phyloP scores from a whole-genome alignment of 352 stramenopile species.

The Pythium dissotocum region DNA sequence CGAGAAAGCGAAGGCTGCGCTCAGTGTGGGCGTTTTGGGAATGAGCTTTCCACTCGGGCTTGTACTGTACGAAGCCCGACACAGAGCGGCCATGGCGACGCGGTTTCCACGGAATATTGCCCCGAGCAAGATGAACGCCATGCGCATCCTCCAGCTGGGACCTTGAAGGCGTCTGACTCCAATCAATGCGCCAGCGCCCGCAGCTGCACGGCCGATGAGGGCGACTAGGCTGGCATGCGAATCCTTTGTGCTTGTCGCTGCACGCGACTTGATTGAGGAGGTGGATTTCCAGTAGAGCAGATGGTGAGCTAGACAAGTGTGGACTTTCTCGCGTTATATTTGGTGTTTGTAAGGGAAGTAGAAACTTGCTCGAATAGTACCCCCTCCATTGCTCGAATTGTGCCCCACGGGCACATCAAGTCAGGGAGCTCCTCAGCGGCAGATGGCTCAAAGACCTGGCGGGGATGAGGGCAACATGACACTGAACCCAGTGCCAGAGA shows the following conservation, averaged over 20 bases:
- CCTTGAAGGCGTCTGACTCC: background rate
- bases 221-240: no score
- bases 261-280: conserved; percentile 1
- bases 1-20: background rate
- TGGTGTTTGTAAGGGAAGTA: background rate
- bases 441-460: background rate
- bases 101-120: background rate
- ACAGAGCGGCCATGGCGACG: background rate
- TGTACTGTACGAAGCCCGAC: background rate
- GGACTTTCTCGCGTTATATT: background rate
- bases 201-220: background rate
- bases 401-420: background rate
- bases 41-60: conserved; percentile 1
- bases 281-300: background rate
- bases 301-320: background rate
- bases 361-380: background rate
- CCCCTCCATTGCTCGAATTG: background rate
- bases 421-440: background rate
- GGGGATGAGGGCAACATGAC: background rate
- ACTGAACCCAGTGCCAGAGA: background rate
- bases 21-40: conserved; percentile 5
- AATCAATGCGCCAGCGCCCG: background rate
- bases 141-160: conserved; percentile 4
- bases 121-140: background rate
- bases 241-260: background rate